phyloP scores from a whole-genome alignment of 1,284 basidiomycete species.

The Ustilago crameri region DNA sequence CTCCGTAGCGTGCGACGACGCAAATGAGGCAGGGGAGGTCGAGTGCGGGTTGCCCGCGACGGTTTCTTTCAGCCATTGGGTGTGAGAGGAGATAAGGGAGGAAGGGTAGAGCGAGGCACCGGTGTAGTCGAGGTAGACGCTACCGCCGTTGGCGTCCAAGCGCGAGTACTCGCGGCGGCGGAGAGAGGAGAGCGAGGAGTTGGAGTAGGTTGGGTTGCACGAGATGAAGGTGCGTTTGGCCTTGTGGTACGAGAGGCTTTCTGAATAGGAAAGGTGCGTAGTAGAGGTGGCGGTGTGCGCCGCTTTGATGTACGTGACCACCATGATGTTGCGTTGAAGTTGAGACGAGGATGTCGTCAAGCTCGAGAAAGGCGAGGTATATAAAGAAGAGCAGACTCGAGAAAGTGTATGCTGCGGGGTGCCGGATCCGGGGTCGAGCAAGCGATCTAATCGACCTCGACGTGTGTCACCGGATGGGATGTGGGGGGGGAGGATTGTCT shows the following conservation, averaged over 20 bases:
- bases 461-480: no score
- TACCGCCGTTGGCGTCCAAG: not conserved
- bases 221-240: conserved; percentile 9
- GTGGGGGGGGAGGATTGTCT: no score
- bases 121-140: conserved; percentile 39
- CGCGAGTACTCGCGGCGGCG: conserved; percentile 25
- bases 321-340: conserved; percentile 4
- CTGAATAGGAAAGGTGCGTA: conserved; percentile 1
- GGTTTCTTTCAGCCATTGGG: not conserved
- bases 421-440: no score
- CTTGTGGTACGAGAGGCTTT: conserved; percentile 10
- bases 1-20: not conserved
- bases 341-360: no score
- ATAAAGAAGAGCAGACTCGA: no score
- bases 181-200: conserved; percentile 2
- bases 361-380: no score
- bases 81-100: conserved; percentile 9
- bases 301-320: conserved; percentile 16
- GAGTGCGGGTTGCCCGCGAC: conserved; percentile 38
- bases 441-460: no score
- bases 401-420: no score
- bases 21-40: conserved; percentile 15
- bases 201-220: conserved; percentile 5
- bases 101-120: conserved; percentile 10
- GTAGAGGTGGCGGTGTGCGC: conserved; percentile 4